phyloP scores from a whole-genome alignment of 768 basidiomycete species.

The Gelatoporia subvermispora region DNA sequence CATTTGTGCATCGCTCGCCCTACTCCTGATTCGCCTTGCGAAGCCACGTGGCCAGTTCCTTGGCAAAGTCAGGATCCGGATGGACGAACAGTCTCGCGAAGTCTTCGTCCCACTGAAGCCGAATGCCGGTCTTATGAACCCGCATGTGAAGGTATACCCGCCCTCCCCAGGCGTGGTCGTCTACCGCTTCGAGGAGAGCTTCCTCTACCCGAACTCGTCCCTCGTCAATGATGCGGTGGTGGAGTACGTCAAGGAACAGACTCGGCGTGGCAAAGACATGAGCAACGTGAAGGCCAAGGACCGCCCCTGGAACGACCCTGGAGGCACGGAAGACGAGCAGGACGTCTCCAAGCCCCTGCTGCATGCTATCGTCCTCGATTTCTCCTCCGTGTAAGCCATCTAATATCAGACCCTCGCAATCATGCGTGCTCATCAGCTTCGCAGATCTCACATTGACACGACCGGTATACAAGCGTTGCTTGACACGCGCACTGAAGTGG shows the following conservation, averaged over 20 bases:
- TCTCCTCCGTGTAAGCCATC: conserved; percentile 65
- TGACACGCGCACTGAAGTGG: conserved; percentile 79
- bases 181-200: conserved; percentile 88
- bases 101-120: conserved; percentile 78
- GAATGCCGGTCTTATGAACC: conserved; percentile 55
- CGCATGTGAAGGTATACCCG: conserved; percentile 64
- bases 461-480: conserved; percentile 87
- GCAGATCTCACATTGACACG: conserved; percentile 80
- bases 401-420: not conserved
- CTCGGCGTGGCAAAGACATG: conserved; percentile 71
- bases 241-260: conserved; percentile 73
- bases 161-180: conserved; percentile 84
- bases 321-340: conserved; percentile 47
- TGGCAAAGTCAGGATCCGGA: conserved; percentile 56
- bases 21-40: conserved; percentile 87
- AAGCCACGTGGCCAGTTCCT: conserved; percentile 87
- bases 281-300: conserved; percentile 57
- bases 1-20: conserved; percentile 64
- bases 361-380: conserved; percentile 86
- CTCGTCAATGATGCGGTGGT: conserved; percentile 67
- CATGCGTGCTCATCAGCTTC: not conserved
- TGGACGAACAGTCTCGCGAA: conserved; percentile 50
- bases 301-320: conserved; percentile 92
- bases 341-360: conserved; percentile 55
- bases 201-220: conserved; percentile 77